These are phyloP conservation scores for Penicillium glabrum DNA, from an alignment of 2,329 filamentous ascomycete species.

Conservation along the genomic window DNA sequence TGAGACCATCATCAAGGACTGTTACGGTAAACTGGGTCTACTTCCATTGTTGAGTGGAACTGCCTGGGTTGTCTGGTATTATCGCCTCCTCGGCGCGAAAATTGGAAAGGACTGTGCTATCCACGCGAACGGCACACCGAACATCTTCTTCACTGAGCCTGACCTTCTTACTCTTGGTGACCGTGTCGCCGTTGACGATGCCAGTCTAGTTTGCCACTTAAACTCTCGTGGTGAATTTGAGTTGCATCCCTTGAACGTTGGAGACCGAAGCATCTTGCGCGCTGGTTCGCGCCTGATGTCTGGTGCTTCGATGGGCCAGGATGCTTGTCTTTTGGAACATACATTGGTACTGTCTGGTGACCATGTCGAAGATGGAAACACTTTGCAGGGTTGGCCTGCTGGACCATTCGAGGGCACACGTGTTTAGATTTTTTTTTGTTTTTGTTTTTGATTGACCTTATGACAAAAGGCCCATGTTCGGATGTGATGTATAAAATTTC, in stretches of 20 bases:
- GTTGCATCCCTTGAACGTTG: constrained; percentile 53
- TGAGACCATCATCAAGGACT: constrained; percentile 52
- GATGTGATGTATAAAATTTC: neutral
- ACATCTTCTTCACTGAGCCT: constrained; percentile 58
- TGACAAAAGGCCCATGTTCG: neutral
- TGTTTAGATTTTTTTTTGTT: constrained; percentile 3
- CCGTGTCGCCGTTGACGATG: constrained; percentile 56
- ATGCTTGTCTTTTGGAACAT: constrained; percentile 57
- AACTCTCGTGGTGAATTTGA: constrained; percentile 59
- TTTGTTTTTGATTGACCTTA: neutral
- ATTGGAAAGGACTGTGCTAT: constrained; percentile 58
- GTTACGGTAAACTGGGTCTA: constrained; percentile 53
- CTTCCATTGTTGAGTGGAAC: constrained; percentile 56
- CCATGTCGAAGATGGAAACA: constrained; percentile 51
- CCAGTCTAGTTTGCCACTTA: constrained; percentile 57
- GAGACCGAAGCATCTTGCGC: constrained; percentile 53
- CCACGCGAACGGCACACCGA: constrained; percentile 55
- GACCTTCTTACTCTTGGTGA: constrained; percentile 57
- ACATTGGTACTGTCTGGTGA: constrained; percentile 60
- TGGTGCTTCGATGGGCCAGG: constrained; percentile 54
- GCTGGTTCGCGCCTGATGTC: constrained; percentile 54
- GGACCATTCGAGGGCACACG: constrained; percentile 37
- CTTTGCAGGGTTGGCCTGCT: constrained; percentile 59
- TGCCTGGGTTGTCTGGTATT: constrained; percentile 54
- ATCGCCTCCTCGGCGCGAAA: constrained; percentile 53